phyloP scores from a whole-genome alignment of 2,329 filamentous ascomycete species.

The Chaetomium sp. region DNA sequence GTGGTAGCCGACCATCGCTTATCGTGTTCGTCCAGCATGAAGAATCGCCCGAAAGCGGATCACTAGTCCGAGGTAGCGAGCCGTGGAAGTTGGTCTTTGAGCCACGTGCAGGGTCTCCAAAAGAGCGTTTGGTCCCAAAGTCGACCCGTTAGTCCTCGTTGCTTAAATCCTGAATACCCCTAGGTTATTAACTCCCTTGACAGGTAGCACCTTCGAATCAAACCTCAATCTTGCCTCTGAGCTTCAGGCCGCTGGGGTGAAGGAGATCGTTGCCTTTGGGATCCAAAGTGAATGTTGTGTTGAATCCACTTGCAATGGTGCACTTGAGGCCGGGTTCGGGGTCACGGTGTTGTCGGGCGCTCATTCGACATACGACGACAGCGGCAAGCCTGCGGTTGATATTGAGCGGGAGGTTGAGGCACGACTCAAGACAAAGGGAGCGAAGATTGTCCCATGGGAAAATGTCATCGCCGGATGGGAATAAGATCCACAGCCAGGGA shows the following conservation, averaged over 20 bases:
- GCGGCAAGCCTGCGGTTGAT: slow-evolving; percentile 21
- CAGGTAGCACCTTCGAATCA: slow-evolving; percentile 27
- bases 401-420: slow-evolving; percentile 27
- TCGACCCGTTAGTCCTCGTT: slow-evolving; percentile 21
- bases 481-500: neutral
- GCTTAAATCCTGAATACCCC: neutral
- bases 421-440: slow-evolving; percentile 21
- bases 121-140: slow-evolving; percentile 26
- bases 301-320: slow-evolving; percentile 24
- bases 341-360: slow-evolving; percentile 27
- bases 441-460: slow-evolving; percentile 22
- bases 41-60: slow-evolving; percentile 22
- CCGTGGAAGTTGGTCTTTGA: slow-evolving; percentile 28
- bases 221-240: slow-evolving; percentile 26
- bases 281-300: slow-evolving; percentile 31
- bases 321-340: slow-evolving; percentile 25
- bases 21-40: slow-evolving; percentile 30
- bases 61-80: slow-evolving; percentile 22
- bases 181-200: neutral
- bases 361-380: slow-evolving; percentile 28
- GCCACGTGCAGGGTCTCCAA: slow-evolving; percentile 17
- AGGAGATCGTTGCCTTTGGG: slow-evolving; percentile 26
- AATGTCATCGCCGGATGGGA: slow-evolving; percentile 13
- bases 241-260: slow-evolving; percentile 23
- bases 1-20: slow-evolving; percentile 1